Evolutionary conservation across 2,329 filamentous ascomycete genomes (phyloP).

Genomic region (Ceratocystis ficicola): DNA sequence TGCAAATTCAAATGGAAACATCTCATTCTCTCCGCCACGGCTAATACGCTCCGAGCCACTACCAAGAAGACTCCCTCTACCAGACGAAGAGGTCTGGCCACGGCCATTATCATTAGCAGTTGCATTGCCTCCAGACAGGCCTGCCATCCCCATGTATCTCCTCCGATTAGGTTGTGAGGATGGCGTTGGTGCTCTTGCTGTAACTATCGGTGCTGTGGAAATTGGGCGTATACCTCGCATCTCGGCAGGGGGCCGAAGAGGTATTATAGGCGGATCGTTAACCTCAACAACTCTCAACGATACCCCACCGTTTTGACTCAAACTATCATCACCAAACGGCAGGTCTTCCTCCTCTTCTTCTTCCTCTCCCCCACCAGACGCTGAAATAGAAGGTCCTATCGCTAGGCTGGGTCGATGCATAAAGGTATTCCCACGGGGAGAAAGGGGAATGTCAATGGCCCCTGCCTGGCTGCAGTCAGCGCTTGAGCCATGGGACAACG

Average conservation of each 20-base stretch:
- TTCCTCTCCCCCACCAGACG: constrained; percentile 48
- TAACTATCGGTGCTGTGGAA: not conserved
- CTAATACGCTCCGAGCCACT: constrained; percentile 17
- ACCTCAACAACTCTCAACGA: not conserved
- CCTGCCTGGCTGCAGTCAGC: constrained; percentile 36
- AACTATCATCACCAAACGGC: constrained; percentile 52
- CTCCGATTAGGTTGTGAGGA: constrained; percentile 38
- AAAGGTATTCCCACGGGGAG: constrained; percentile 47
- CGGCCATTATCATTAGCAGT: constrained; percentile 28
- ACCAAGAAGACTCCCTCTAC: constrained; percentile 34
- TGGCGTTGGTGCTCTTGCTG: constrained; percentile 27
- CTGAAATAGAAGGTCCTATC: constrained; percentile 44
- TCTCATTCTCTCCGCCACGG: constrained; percentile 16
- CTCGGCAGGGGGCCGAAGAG: constrained; percentile 11
- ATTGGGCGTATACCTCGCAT: constrained; percentile 4
- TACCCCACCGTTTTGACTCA: constrained; percentile 48
- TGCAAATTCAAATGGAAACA: constrained; percentile 19
- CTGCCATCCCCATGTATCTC: constrained; percentile 36
- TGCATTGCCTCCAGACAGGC: constrained; percentile 20
- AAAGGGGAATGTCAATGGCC: constrained; percentile 64
- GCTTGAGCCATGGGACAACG: constrained; percentile 28
- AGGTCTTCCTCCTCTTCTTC: constrained; percentile 48
- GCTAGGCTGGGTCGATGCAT: constrained; percentile 57
- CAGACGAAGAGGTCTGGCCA: constrained; percentile 35
- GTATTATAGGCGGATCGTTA: not conserved